Evolutionary conservation across 495 filamentous ascomycete species (phyloP).

Genomic region (Aspergillus olivimuriae): DNA sequence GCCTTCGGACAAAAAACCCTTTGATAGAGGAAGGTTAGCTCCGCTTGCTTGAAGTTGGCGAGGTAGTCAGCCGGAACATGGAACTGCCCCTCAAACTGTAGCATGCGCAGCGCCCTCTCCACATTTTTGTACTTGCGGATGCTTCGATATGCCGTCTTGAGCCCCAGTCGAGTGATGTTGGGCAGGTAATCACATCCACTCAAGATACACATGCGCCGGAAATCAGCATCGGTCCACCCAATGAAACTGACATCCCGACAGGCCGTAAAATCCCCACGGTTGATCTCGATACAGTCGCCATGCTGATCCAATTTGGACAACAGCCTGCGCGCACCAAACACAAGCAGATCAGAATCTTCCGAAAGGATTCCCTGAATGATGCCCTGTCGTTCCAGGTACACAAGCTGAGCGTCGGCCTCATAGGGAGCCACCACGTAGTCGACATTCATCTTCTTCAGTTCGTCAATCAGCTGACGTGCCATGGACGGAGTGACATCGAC

Average conservation of each 20-base stretch:
- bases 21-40: slow-evolving; percentile 88
- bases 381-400: slow-evolving; percentile 82
- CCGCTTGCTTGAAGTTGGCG: slow-evolving; percentile 71
- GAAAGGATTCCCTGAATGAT: slow-evolving; percentile 82
- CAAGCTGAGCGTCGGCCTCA: slow-evolving; percentile 94
- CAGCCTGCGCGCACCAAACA: slow-evolving; percentile 86
- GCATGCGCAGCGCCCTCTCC: slow-evolving; percentile 71
- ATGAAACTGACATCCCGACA: slow-evolving; percentile 83
- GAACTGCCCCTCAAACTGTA: slow-evolving; percentile 82
- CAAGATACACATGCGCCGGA: slow-evolving; percentile 91
- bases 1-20: slow-evolving; percentile 82
- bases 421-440: slow-evolving; percentile 94
- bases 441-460: slow-evolving; percentile 70
- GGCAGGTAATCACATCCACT: slow-evolving; percentile 97
- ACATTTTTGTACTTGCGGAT: slow-evolving; percentile 83
- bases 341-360: slow-evolving; percentile 93
- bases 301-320: slow-evolving; percentile 93
- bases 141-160: slow-evolving; percentile 89
- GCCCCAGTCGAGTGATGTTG: slow-evolving; percentile 74
- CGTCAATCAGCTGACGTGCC: slow-evolving; percentile 88
- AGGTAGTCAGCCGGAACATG: slow-evolving; percentile 73
- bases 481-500: slow-evolving; percentile 95
- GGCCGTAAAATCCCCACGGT: slow-evolving; percentile 76
- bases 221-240: slow-evolving; percentile 88
- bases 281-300: slow-evolving; percentile 88